Conservation (phyloP, 495 filamentous ascomycete genomes). For the Podospora fimiseda region DNA sequence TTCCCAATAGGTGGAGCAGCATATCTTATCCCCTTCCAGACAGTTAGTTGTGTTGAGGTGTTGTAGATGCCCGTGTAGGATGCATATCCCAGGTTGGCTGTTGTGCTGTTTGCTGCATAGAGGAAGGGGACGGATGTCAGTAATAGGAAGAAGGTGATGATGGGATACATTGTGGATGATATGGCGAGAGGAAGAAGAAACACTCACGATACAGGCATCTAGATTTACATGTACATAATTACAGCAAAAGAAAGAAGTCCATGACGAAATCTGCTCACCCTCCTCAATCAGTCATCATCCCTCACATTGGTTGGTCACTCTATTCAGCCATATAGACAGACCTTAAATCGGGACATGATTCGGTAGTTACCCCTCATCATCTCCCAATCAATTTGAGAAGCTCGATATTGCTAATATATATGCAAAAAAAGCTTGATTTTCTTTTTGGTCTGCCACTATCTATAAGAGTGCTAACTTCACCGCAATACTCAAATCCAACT, state of each 20-base stretch:
- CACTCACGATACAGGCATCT: too few relatives aligned
- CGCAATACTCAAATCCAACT: neutral
- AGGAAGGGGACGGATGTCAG: too few relatives aligned
- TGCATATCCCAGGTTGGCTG: slow-evolving; percentile 7
- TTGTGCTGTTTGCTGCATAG: neutral
- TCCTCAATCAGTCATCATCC: neutral
- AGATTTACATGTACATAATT: too few relatives aligned
- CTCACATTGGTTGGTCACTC: neutral
- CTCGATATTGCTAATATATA: neutral
- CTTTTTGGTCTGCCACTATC: neutral
- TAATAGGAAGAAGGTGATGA: too few relatives aligned
- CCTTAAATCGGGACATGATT: neutral
- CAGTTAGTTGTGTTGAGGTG: neutral
- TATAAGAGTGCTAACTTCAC: neutral
- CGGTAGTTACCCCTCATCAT: neutral
- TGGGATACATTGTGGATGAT: too few relatives aligned
- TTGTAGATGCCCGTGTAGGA: slow-evolving; percentile 6
- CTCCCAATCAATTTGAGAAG: neutral
- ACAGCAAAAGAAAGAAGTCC: too few relatives aligned
- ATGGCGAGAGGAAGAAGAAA: too few relatives aligned
- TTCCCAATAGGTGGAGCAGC: slow-evolving; percentile 28
- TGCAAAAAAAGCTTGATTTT: neutral
- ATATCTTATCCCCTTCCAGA: slow-evolving; percentile 31
- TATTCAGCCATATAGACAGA: neutral
- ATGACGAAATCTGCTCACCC: neutral